phyloP scores from a whole-genome alignment of 768 basidiomycete genomes.

The Paxillus ammoniavirescens region DNA sequence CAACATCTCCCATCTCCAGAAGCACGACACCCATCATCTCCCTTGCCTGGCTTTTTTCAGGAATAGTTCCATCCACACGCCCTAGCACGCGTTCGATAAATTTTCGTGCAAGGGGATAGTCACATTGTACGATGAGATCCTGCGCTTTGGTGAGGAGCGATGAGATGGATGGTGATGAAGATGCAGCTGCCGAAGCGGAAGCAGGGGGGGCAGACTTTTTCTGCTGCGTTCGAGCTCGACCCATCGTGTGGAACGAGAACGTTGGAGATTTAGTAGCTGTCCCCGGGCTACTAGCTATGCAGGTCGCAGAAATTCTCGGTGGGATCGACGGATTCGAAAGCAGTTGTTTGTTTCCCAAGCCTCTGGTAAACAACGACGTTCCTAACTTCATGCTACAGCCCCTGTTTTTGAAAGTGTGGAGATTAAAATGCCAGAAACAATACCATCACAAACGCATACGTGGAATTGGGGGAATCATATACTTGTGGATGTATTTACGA shows the following conservation, averaged over 20 bases:
- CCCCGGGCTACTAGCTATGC: too few relatives aligned
- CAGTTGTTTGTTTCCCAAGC: constrained; percentile 19
- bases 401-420: not conserved
- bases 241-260: constrained; percentile 38
- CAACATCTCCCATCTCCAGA: constrained; percentile 77
- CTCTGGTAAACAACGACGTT: constrained; percentile 8
- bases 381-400: not conserved
- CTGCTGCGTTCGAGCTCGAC: constrained; percentile 50
- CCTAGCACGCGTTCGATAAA: constrained; percentile 71
- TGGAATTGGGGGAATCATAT: too few relatives aligned
- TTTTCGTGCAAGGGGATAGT: constrained; percentile 76
- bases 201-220: constrained; percentile 20
- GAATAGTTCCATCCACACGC: constrained; percentile 40
- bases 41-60: constrained; percentile 62
- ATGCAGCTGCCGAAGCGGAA: constrained; percentile 6
- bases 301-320: not conserved
- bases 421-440: too few relatives aligned
- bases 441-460: too few relatives aligned
- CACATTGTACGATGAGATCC: constrained; percentile 77
- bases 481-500: not conserved
- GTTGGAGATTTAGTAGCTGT: not conserved
- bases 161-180: constrained; percentile 42
- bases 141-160: constrained; percentile 76
- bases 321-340: too few relatives aligned
- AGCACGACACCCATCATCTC: constrained; percentile 81